phyloP scores from a whole-genome alignment of 2,329 filamentous ascomycete species.

The Basipetospora chlamydospora region DNA sequence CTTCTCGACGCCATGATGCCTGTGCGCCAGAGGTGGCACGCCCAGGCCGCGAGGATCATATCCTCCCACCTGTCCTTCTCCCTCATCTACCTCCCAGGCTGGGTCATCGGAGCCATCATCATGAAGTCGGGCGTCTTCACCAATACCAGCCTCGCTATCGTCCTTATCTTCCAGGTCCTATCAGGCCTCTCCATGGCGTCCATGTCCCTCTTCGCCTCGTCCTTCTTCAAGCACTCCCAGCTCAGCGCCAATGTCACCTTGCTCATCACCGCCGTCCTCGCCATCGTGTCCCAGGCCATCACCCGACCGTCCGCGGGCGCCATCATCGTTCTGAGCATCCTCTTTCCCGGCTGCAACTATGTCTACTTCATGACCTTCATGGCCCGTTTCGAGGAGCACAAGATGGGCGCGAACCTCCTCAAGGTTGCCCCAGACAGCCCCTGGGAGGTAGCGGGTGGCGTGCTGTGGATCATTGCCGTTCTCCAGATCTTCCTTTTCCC shows the following conservation, averaged over 20 bases:
- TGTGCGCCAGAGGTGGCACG: constrained; percentile 57
- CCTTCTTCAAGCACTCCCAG: constrained; percentile 78
- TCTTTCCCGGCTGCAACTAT: constrained; percentile 83
- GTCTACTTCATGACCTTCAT: constrained; percentile 65
- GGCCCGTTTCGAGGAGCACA: constrained; percentile 58
- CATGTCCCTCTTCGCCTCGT: constrained; percentile 65
- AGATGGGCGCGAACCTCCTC: constrained; percentile 44
- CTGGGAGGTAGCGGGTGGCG: constrained; percentile 58
- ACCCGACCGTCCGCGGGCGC: constrained; percentile 45
- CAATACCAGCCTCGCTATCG: constrained; percentile 46
- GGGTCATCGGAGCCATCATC: constrained; percentile 61
- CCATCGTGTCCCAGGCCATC: constrained; percentile 67
- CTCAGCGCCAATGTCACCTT: constrained; percentile 71
- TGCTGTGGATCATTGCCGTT: constrained; percentile 62
- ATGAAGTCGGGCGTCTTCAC: constrained; percentile 49
- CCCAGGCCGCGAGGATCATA: constrained; percentile 62
- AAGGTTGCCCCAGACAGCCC: constrained; percentile 47
- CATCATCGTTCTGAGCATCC: constrained; percentile 54
- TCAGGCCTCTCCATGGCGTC: constrained; percentile 65
- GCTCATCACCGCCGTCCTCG: constrained; percentile 59
- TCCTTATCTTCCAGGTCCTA: constrained; percentile 62
- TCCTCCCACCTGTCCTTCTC: constrained; percentile 72
- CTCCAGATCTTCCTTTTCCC: constrained; percentile 70
- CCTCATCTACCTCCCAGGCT: constrained; percentile 65
- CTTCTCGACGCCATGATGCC: constrained; percentile 88